These are phyloP conservation scores for Hura crepitans DNA, from an alignment of 441 rosid genomes.

Conservation along the genomic window DNA sequence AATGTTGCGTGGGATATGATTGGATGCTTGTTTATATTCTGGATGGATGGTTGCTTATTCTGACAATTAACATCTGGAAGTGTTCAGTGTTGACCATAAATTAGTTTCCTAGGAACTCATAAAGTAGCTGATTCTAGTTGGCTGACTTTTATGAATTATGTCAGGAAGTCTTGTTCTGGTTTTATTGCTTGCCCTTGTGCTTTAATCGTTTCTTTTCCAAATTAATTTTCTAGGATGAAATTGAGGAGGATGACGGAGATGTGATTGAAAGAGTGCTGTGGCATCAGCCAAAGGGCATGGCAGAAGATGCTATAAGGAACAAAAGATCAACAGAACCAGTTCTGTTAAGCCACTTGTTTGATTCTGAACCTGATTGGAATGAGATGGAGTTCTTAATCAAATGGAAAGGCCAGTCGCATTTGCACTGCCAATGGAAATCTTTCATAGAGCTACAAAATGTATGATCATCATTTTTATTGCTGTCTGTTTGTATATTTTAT, in stretches of 20 bases:
- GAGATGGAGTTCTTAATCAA: slow-evolving; percentile 90
- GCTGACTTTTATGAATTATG: too few species aligned
- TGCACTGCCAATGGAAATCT: slow-evolving; percentile 98
- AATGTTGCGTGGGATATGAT: neutral
- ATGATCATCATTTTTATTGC: slow-evolving; percentile 29
- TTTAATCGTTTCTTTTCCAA: slow-evolving; percentile 5
- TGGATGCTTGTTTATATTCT: neutral
- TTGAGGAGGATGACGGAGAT: slow-evolving; percentile 93
- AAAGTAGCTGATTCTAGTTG: too few species aligned
- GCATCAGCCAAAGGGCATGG: slow-evolving; percentile 91
- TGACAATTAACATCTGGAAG: neutral
- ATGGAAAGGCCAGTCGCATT: slow-evolving; percentile 99
- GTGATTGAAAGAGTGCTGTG: slow-evolving; percentile 91
- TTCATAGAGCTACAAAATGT: slow-evolving; percentile 84
- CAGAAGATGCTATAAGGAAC: slow-evolving; percentile 63
- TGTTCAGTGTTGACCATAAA: neutral
- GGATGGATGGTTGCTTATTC: neutral
- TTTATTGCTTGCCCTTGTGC: neutral
- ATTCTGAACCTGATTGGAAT: slow-evolving; percentile 80
- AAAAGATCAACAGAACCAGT: slow-evolving; percentile 69
- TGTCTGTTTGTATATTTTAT: slow-evolving; percentile 12
- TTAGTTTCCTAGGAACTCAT: neutral
- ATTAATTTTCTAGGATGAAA: slow-evolving; percentile 64
- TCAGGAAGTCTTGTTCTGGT: slow-evolving; percentile 4
- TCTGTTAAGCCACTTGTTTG: slow-evolving; percentile 67